These are phyloP conservation scores for Pseudozyma tsukubaensis DNA, from an alignment of 1,284 basidiomycete species.

Conservation along the genomic window DNA sequence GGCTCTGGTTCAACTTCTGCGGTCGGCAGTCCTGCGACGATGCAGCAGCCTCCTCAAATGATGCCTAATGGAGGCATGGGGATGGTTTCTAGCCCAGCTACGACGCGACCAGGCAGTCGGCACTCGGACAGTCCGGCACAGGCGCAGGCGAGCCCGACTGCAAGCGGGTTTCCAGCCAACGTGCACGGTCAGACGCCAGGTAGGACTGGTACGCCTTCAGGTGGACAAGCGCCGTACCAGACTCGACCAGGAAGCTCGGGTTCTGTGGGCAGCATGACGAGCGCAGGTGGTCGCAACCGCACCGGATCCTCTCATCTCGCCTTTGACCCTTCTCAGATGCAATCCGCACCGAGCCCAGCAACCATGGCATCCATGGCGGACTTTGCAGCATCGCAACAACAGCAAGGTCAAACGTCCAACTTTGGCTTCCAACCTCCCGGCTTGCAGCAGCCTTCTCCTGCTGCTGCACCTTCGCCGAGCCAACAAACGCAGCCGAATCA, in stretches of 20 bases:
- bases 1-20: conserved; percentile 2
- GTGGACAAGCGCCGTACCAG: conserved; percentile 19
- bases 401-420: conserved; percentile 17
- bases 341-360: conserved; percentile 28
- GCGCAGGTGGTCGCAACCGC: conserved; percentile 30
- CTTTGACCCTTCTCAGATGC: conserved; percentile 41
- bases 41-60: conserved; percentile 1
- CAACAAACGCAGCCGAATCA: conserved; percentile 21
- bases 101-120: conserved; percentile 20
- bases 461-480: conserved; percentile 12
- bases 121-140: conserved; percentile 37
- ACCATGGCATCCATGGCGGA: conserved; percentile 22
- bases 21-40: conserved; percentile 21
- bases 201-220: conserved; percentile 25
- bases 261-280: conserved; percentile 41
- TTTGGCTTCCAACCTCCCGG: conserved; percentile 33
- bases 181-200: conserved; percentile 1
- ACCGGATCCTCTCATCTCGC: conserved; percentile 29
- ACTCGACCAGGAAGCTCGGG: conserved; percentile 40
- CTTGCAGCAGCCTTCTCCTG: conserved; percentile 23
- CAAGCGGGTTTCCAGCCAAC: conserved; percentile 13
- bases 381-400: conserved; percentile 13
- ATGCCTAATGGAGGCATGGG: conserved; percentile 28
- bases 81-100: conserved; percentile 18
- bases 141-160: conserved; percentile 28